Evolutionary conservation across 2,329 filamentous ascomycete genomes (phyloP), one percentile per base, ranked within the genome.

Genomic region (Geosmithia morbida): DNA sequence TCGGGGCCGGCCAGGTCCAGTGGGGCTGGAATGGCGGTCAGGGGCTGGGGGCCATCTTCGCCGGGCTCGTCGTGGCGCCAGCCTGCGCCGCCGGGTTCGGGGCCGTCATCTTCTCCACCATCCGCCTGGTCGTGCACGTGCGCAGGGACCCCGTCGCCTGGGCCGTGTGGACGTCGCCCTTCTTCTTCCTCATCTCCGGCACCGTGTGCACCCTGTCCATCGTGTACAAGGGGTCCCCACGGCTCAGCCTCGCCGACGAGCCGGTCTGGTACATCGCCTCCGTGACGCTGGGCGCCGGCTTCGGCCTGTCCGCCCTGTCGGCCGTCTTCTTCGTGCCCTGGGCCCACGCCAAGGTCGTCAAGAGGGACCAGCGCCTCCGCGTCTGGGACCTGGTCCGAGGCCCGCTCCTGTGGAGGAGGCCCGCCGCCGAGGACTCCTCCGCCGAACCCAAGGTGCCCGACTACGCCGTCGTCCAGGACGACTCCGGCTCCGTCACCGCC

Each of bases 61-160:
- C 54, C 0, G 54, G 54, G 8, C 56, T 55, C 54, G 47, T 30
- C 1, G 48, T 57, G 7, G 51, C 55, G 0, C 55, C 55, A 0
- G 39, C 48, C 43, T 52, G 55, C 30, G 46, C 53, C 1, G 54
- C 48, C 17, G 51, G 22, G 55, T 84, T 85, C 51, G 79, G 57
- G 51, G 74, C 79, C 30, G 66, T 63, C 56, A 83, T 85, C 62
- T 85, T 85, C 70, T 70, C 67, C 72, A 68, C 83, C 51, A 82
- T 75, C 14, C 66, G 62, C 37, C 68, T 66, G 52, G 63, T 71
- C 46, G 57, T 74, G 13, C 44, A 46, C 22, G 49, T 50, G 46
- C 53, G 54, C 30, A 20, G 49, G 30, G 40, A 55, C 13, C 47
- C 55, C 3, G 49, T 57, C 19, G 43, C 53, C 45, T 49, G 46